These are phyloP conservation scores for Arabidopsis thaliana DNA, from an alignment of 345 rosid species.

Conservation along the genomic window DNA sequence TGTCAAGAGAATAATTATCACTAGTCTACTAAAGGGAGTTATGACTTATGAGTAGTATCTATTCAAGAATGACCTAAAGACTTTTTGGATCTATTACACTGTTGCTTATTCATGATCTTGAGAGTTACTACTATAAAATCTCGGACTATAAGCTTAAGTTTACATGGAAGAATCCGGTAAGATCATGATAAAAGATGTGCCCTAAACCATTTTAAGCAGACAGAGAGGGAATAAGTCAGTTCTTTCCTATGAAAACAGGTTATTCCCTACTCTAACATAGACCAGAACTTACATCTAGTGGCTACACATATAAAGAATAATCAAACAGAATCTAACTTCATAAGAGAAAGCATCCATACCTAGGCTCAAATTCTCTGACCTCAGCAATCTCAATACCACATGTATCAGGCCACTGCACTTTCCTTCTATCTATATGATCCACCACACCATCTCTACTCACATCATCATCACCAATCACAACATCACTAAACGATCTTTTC, in stretches of 20 bases:
- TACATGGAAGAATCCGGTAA: not conserved
- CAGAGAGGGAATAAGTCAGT: not conserved
- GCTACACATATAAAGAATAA: not conserved
- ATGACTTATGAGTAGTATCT: not conserved
- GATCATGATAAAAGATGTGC: constrained; percentile 1
- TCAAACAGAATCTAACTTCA: not conserved
- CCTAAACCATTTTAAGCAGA: constrained; percentile 1
- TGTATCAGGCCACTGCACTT: constrained; percentile 95
- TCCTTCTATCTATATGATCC: constrained; percentile 66
- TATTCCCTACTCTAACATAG: not conserved
- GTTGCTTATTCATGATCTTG: not conserved
- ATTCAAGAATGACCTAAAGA: not conserved
- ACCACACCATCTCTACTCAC: constrained; percentile 52
- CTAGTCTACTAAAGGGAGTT: not conserved
- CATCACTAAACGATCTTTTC: constrained; percentile 56
- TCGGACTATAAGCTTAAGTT: constrained; percentile 5
- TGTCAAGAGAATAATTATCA: not conserved
- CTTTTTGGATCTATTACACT: not conserved
- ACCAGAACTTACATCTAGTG: not conserved
- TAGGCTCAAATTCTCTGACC: constrained; percentile 95
- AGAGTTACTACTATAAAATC: not conserved
- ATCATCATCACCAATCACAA: constrained; percentile 51
- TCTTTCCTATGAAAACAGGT: not conserved
- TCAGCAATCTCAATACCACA: constrained; percentile 88
- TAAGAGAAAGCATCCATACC: constrained; percentile 55